Evolutionary conservation across 2,329 filamentous ascomycete species (phyloP).

Genomic region (Capronia coronata): DNA sequence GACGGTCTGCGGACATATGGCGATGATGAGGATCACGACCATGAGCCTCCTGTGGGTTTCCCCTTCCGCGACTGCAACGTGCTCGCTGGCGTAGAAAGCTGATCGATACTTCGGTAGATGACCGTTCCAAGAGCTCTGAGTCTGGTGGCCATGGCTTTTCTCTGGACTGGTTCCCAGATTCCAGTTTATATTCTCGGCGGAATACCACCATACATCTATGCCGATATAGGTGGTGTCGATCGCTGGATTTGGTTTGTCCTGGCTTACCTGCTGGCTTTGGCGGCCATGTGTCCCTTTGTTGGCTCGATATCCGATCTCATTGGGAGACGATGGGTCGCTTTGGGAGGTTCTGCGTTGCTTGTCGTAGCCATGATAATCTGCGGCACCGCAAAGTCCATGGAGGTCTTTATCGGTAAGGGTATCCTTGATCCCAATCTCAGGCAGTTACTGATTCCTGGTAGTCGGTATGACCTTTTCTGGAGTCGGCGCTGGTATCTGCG

Average conservation of each 20-base stretch:
- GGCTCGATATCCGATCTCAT: constrained; percentile 59
- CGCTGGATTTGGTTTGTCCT: constrained; percentile 57
- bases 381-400: constrained; percentile 54
- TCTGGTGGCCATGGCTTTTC: constrained; percentile 53
- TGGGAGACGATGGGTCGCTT: constrained; percentile 54
- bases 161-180: constrained; percentile 57
- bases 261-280: constrained; percentile 49
- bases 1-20: constrained; percentile 42
- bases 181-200: constrained; percentile 50
- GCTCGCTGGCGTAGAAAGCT: constrained; percentile 27
- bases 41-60: constrained; percentile 41
- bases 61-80: too few relatives aligned
- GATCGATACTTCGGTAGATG: constrained; percentile 38
- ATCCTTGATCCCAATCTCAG: not conserved
- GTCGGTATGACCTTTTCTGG: constrained; percentile 55
- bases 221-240: constrained; percentile 54
- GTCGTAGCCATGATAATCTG: constrained; percentile 56
- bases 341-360: constrained; percentile 49
- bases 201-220: constrained; percentile 52
- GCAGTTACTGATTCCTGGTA: constrained; percentile 26
- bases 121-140: constrained; percentile 38
- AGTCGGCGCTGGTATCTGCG: constrained; percentile 60
- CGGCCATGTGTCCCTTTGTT: constrained; percentile 57
- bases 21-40: constrained; percentile 45
- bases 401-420: constrained; percentile 52